A percentile compares a stretch with the other conserved stretches of the same genome.
Evolutionary conservation across 306 rosid species (phyloP).

Genomic region (Cicer pinnatifidum): DNA sequence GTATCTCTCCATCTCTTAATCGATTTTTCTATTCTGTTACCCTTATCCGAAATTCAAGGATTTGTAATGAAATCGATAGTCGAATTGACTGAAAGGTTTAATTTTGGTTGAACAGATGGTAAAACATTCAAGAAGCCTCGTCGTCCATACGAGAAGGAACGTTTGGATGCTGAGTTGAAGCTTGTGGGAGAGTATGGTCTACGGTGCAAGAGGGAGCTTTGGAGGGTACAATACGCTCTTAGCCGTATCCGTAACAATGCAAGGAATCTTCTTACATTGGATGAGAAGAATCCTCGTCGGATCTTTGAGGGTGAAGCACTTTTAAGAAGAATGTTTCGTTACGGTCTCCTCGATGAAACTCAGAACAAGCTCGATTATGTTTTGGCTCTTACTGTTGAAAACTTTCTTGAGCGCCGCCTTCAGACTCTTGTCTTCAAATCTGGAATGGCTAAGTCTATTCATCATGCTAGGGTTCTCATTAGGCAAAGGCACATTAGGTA

Average conservation of each 20-base stretch:
- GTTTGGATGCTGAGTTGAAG: slow-evolving; percentile 65
- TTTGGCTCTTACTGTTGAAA: slow-evolving; percentile 63
- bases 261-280: slow-evolving; percentile 56
- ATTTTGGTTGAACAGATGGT: slow-evolving; percentile 51
- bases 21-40: background rate
- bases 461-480: slow-evolving; percentile 70
- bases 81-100: background rate
- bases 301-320: slow-evolving; percentile 71
- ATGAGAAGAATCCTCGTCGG: slow-evolving; percentile 71
- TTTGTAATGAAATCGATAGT: background rate
- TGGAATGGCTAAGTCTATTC: slow-evolving; percentile 73
- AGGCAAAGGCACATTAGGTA: slow-evolving; percentile 70
- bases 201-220: slow-evolving; percentile 66
- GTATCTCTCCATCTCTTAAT: background rate
- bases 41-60: background rate
- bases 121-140: slow-evolving; percentile 77
- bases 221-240: slow-evolving; percentile 67
- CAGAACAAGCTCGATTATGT: slow-evolving; percentile 73
- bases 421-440: slow-evolving; percentile 68
- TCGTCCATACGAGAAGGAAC: slow-evolving; percentile 76
- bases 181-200: slow-evolving; percentile 69
- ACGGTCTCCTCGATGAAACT: slow-evolving; percentile 64
- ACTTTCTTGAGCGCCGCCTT: slow-evolving; percentile 68
- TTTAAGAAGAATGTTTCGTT: slow-evolving; percentile 62
- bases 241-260: slow-evolving; percentile 68